Evolutionary conservation across 2,329 filamentous ascomycete genomes (phyloP).

Genomic region (Stachybotrys elegans): DNA sequence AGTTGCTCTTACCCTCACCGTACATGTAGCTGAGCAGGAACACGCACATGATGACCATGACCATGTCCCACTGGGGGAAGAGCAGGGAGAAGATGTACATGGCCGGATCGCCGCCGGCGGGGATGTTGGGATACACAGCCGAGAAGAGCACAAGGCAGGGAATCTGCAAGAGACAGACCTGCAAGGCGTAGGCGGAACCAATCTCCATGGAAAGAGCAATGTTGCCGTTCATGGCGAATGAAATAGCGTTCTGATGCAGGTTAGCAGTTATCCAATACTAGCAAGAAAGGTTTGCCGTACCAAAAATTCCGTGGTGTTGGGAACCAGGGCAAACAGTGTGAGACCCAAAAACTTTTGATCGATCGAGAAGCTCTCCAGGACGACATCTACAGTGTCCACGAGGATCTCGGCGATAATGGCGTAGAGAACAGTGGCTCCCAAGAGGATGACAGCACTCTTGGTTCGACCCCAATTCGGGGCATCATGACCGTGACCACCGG

Average conservation of each 20-base stretch:
- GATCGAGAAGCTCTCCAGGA: constrained; percentile 82
- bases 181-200: constrained; percentile 90
- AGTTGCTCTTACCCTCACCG: constrained; percentile 98
- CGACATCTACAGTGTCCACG: constrained; percentile 95
- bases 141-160: constrained; percentile 90
- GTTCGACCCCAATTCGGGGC: constrained; percentile 96
- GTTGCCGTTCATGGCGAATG: constrained; percentile 99
- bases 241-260: constrained; percentile 76
- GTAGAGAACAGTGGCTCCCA: constrained; percentile 85
- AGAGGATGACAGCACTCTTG: constrained; percentile 85
- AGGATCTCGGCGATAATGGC: constrained; percentile 97
- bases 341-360: constrained; percentile 98
- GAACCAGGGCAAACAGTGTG: constrained; percentile 91
- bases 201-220: constrained; percentile 99
- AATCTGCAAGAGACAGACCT: constrained; percentile 92
- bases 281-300: no score
- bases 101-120: constrained; percentile 31
- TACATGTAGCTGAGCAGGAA: constrained; percentile 97
- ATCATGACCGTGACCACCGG: constrained; percentile 65
- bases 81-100: constrained; percentile 77
- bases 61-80: constrained; percentile 99
- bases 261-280: no score
- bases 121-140: constrained; percentile 57
- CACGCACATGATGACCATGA: constrained; percentile 91
- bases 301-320: constrained; percentile 96